phyloP scores from a whole-genome alignment of 2,329 filamentous ascomycete genomes.

The Hirsutella thompsonii region DNA sequence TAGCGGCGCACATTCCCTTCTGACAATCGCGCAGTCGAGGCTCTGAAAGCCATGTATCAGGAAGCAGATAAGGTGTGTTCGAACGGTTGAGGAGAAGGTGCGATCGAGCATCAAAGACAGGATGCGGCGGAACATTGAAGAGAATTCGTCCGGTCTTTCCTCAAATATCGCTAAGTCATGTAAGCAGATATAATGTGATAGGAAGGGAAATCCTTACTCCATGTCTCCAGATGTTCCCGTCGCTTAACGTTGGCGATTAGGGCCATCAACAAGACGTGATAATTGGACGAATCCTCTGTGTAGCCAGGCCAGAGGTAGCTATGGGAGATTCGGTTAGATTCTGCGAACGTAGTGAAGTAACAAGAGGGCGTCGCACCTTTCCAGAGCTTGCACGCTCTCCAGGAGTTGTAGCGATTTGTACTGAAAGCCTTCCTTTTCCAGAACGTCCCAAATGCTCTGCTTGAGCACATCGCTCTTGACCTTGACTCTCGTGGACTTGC shows the following conservation, averaged over 20 bases:
- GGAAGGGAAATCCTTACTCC: conserved; percentile 43
- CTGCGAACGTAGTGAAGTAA: neutral
- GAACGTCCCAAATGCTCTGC: conserved; percentile 73
- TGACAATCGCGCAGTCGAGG: conserved; percentile 73
- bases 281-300: conserved; percentile 75
- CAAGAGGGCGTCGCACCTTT: conserved; percentile 42
- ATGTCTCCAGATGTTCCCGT: conserved; percentile 74
- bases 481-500: conserved; percentile 50
- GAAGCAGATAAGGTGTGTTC: conserved; percentile 78
- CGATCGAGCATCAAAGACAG: conserved; percentile 73
- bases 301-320: conserved; percentile 95
- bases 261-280: conserved; percentile 78
- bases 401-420: conserved; percentile 68
- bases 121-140: conserved; percentile 75
- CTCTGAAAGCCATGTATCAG: conserved; percentile 89
- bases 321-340: conserved; percentile 1
- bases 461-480: conserved; percentile 80
- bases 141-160: conserved; percentile 69
- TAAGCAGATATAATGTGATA: conserved; percentile 7
- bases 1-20: conserved; percentile 91
- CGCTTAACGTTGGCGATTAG: conserved; percentile 80
- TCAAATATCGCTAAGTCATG: conserved; percentile 53
- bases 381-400: conserved; percentile 82
- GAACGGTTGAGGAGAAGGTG: conserved; percentile 51
- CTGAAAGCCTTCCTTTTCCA: conserved; percentile 71